Evolutionary conservation across 768 basidiomycete genomes (phyloP).

Genomic region (Tricholoma saponaceum): DNA sequence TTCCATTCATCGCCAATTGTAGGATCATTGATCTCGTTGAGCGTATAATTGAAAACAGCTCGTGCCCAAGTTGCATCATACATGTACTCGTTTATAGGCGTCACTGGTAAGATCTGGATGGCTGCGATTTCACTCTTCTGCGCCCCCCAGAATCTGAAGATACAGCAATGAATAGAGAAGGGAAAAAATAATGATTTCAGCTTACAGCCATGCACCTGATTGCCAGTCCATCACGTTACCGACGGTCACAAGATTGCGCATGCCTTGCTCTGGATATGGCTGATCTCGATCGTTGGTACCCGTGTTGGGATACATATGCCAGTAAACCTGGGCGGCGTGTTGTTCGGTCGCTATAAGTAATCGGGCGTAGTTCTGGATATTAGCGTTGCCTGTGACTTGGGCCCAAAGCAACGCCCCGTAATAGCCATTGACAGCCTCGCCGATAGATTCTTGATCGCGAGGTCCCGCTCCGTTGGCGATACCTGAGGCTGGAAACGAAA

Average conservation of each 20-base stretch:
- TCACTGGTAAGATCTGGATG: conserved; percentile 33
- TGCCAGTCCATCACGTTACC: conserved; percentile 34
- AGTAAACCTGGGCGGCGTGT: conserved; percentile 29
- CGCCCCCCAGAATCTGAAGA: conserved; percentile 26
- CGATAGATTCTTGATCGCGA: conserved; percentile 30
- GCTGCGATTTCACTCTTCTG: conserved; percentile 29
- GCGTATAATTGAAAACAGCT: conserved; percentile 23
- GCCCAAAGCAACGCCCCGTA: conserved; percentile 32
- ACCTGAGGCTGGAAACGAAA: conserved; percentile 22
- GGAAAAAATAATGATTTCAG: background rate
- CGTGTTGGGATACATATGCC: conserved; percentile 31
- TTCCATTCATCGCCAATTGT: conserved; percentile 30
- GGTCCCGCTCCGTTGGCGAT: conserved; percentile 29
- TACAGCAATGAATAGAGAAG: background rate
- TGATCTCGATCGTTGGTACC: conserved; percentile 26
- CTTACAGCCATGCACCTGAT: conserved; percentile 32
- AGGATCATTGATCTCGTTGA: conserved; percentile 21
- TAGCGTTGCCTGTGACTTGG: conserved; percentile 23
- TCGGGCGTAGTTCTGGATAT: conserved; percentile 28
- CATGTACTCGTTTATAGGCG: conserved; percentile 29
- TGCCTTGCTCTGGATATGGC: conserved; percentile 28
- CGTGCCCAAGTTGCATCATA: conserved; percentile 29
- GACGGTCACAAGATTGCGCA: conserved; percentile 28
- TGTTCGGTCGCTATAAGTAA: conserved; percentile 30
- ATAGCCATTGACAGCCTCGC: conserved; percentile 32